Base-by-base conservation (phyloP, 2,329 filamentous ascomycete genomes). In the Coleophoma crateriformis region DNA sequence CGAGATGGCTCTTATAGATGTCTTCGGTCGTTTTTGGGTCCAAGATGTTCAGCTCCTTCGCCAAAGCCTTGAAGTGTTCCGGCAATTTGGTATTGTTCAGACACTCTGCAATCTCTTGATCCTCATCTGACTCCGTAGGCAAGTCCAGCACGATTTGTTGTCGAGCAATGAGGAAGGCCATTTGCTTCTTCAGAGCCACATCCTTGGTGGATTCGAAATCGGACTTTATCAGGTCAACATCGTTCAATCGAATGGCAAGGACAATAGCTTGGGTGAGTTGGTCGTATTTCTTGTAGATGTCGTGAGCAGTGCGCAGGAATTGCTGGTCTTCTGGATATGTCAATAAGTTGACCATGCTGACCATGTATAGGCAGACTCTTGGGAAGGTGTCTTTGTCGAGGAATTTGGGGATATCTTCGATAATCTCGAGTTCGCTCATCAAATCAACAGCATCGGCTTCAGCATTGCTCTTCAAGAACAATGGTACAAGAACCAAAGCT, bases 1-100 rank as follows among this genome's bases (percentile, higher is more conserved):
- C 94, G 5, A 99, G 80, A 69, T 99, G 94, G 64, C 90, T 96
- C 76, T 99, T 99, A 80, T 99, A 99, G 62, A 99, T 99, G 63
- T 99, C 95, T 66, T 99, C 94, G 0, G 92, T 95, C 40, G 89
- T 88, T 75, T 96, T 97, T 34, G 94, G 94, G 55, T 99, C 94
- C 39, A 97, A 76, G 47, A 99, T 92, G 69, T 99, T 97, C 48
- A 99, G 78, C 68, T 99, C 94, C 71, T 96, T 96, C 50, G 85
- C 95, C 33, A 99, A 76, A 5, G 87, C 82, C 70, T 95, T 95
- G 79, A 96, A 99, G 69, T 97, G 87, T 55, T 95, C 89, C 1
- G 91, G 85, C 50, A 99, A 73, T 63, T 87, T 89, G 15, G 87
- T 83, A 70, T 97, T 99, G 67, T 88, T 88, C 49, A 96, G 71